Percentiles rank a stretch among this genome's conserved stretches.
These are phyloP conservation scores for Claviceps citrina DNA, from an alignment of 2,329 filamentous ascomycete genomes.

Conservation along the genomic window DNA sequence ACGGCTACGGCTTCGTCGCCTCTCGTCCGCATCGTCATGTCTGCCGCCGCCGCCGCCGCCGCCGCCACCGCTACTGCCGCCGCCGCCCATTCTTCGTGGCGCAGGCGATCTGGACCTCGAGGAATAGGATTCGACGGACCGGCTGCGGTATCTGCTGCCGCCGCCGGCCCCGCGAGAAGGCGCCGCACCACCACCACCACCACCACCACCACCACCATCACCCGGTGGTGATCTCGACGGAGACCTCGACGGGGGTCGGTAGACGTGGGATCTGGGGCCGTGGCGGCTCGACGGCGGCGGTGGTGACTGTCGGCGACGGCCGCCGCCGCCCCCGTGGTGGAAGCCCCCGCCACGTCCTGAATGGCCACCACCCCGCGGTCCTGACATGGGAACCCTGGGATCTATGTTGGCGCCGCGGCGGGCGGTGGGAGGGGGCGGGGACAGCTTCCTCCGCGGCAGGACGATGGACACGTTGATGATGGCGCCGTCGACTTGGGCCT, in stretches of 20 bases:
- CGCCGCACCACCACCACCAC: no score
- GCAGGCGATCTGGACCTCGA: constrained; percentile 30
- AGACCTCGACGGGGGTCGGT: constrained; percentile 43
- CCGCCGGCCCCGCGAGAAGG: constrained; percentile 17
- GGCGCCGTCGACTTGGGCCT: constrained; percentile 79
- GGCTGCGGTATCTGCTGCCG: constrained; percentile 27
- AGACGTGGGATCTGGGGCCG: constrained; percentile 37
- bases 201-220: no score
- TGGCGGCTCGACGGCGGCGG: constrained; percentile 21
- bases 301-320: constrained; percentile 23
- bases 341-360: constrained; percentile 14
- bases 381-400: constrained; percentile 24
- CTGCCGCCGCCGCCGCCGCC: constrained; percentile 18
- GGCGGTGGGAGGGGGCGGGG: constrained; percentile 58
- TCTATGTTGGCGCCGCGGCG: constrained; percentile 46
- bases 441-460: constrained; percentile 68
- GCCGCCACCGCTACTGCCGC: constrained; percentile 16
- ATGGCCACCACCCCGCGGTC: constrained; percentile 18
- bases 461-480: constrained; percentile 79
- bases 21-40: constrained; percentile 6
- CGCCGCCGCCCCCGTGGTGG: constrained; percentile 16
- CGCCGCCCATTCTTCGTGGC: constrained; percentile 19
- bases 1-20: constrained; percentile 34
- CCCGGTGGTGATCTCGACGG: constrained; percentile 26
- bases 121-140: constrained; percentile 28